phyloP scores from a whole-genome alignment of 2,329 filamentous ascomycete genomes.

The Pyricularia sp. region DNA sequence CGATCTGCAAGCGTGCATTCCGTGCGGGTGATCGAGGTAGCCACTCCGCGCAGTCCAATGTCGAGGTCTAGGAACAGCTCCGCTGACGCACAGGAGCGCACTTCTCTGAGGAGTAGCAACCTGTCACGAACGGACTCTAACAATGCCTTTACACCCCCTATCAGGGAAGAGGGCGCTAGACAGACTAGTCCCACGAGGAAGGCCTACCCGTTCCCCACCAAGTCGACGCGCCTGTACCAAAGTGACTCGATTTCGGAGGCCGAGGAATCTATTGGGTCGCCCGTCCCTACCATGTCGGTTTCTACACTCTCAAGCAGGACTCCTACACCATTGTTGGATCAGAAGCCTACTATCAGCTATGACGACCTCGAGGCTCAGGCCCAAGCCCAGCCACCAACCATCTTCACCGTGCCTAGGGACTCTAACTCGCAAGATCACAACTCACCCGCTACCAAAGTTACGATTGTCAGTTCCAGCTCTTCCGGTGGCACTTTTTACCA shows the following conservation, averaged over 20 bases:
- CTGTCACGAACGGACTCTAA: slow-evolving; percentile 25
- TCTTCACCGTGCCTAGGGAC: neutral
- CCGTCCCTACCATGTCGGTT: neutral
- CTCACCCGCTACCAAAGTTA: slow-evolving; percentile 10
- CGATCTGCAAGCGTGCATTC: slow-evolving; percentile 39
- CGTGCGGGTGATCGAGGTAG: slow-evolving; percentile 44
- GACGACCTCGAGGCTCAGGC: slow-evolving; percentile 6
- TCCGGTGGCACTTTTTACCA: slow-evolving; percentile 19
- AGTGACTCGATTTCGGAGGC: slow-evolving; percentile 29
- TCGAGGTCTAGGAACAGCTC: slow-evolving; percentile 35
- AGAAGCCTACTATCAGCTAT: slow-evolving; percentile 5
- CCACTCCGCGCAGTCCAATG: slow-evolving; percentile 35
- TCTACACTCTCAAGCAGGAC: slow-evolving; percentile 3
- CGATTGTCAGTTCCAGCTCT: slow-evolving; percentile 18
- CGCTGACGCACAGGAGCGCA: slow-evolving; percentile 27
- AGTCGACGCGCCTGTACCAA: slow-evolving; percentile 6
- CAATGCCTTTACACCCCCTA: slow-evolving; percentile 20
- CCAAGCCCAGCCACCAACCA: slow-evolving; percentile 4
- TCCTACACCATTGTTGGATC: slow-evolving; percentile 2
- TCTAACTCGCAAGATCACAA: neutral
- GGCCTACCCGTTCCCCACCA: slow-evolving; percentile 7
- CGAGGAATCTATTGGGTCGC: slow-evolving; percentile 21
- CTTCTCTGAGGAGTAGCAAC: slow-evolving; percentile 21
- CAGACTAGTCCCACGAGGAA: slow-evolving; percentile 2
- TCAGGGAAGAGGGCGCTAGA: slow-evolving; percentile 20